Conservation (phyloP, 805 yeast species). For the Yueomyces sp. region DNA sequence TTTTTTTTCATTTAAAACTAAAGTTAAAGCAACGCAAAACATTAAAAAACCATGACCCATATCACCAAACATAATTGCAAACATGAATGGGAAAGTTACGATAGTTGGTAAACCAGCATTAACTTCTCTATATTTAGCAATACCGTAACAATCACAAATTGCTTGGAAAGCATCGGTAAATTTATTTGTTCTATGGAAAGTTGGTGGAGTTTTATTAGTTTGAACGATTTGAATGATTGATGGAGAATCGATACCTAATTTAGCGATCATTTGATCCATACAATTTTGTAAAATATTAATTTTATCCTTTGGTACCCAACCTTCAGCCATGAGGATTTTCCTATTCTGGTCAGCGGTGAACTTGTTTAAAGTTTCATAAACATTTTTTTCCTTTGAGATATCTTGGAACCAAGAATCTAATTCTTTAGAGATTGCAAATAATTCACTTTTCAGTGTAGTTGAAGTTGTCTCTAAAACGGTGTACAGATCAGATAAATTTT, state of each 20-base stretch:
- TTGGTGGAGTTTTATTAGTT: constrained; percentile 59
- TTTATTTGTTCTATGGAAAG: constrained; percentile 57
- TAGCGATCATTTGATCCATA: constrained; percentile 28
- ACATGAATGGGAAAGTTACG: constrained; percentile 70
- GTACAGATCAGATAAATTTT: constrained; percentile 33
- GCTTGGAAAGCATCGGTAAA: constrained; percentile 57
- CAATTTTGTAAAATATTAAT: constrained; percentile 31
- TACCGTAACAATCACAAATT: constrained; percentile 67
- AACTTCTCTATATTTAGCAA: constrained; percentile 62
- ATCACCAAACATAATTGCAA: constrained; percentile 78
- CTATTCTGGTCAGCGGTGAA: constrained; percentile 59
- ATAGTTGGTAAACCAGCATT: constrained; percentile 66
- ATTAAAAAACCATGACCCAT: constrained; percentile 64
- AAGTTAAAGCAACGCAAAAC: constrained; percentile 37
- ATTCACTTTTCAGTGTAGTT: constrained; percentile 47
- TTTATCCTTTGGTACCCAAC: constrained; percentile 57
- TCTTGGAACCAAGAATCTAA: constrained; percentile 45
- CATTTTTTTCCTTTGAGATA: constrained; percentile 41
- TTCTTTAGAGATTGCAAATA: constrained; percentile 50
- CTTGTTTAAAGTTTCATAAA: constrained; percentile 45
- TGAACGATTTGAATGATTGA: constrained; percentile 45
- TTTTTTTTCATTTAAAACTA: constrained; percentile 42
- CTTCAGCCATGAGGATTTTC: constrained; percentile 56
- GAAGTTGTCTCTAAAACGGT: constrained; percentile 37
- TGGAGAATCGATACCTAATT: constrained; percentile 22